Conservation (phyloP, 768 basidiomycete species). For the Rhizopogon sp. region DNA sequence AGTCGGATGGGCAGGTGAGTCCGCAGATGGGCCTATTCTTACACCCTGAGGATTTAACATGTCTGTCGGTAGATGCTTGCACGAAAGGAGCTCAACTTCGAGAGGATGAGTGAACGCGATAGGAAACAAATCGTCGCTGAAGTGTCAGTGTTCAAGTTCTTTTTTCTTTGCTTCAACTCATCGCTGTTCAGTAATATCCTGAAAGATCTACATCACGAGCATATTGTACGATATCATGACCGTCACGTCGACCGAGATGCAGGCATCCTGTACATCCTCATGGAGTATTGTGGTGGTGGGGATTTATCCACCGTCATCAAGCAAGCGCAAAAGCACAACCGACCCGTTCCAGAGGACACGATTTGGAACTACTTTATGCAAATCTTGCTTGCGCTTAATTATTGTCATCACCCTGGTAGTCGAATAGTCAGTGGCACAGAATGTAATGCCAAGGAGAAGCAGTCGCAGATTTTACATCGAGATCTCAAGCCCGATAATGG, state of each 20-base stretch:
- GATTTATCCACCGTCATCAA: conserved; percentile 89
- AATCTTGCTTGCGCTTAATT: conserved; percentile 80
- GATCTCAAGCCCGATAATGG: conserved; percentile 99
- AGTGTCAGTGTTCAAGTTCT: conserved; percentile 61
- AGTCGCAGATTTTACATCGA: conserved; percentile 83
- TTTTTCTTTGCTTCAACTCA: neutral
- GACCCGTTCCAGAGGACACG: conserved; percentile 84
- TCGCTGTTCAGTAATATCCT: conserved; percentile 74
- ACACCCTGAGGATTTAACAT: neutral
- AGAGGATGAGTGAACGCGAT: conserved; percentile 93
- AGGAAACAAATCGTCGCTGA: conserved; percentile 96
- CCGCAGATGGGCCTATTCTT: neutral
- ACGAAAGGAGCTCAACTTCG: conserved; percentile 95
- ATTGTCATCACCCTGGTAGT: conserved; percentile 82
- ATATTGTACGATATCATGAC: conserved; percentile 96
- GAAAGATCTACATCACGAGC: conserved; percentile 90
- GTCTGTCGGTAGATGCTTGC: conserved; percentile 61
- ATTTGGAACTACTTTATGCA: conserved; percentile 97
- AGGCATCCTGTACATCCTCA: conserved; percentile 93
- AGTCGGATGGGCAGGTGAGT: conserved; percentile 77
- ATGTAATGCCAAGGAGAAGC: conserved; percentile 43
- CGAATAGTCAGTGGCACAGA: conserved; percentile 37
- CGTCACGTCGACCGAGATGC: conserved; percentile 85
- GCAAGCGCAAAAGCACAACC: conserved; percentile 59
- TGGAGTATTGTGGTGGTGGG: conserved; percentile 99